Evolutionary conservation across 352 stramenopile genomes (phyloP).

Genomic region (Pythium dissotocum): DNA sequence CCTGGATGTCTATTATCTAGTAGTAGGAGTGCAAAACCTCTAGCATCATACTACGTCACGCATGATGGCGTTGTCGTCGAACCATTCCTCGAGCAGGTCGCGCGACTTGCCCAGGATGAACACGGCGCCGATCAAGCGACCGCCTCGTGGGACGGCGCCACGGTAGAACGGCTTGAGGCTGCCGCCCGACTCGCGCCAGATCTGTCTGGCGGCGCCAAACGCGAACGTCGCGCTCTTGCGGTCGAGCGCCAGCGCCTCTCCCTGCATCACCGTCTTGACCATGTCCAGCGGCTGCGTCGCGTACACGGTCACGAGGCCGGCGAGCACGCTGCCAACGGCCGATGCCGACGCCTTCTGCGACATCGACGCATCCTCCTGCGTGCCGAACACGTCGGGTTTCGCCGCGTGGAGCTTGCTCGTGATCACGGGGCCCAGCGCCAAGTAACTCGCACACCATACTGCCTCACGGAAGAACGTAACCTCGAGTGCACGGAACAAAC

Average conservation of each 20-base stretch:
- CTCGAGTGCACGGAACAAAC: constrained; percentile 62
- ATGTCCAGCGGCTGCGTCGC: constrained; percentile 83
- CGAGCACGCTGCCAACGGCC: constrained; percentile 62
- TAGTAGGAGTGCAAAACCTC: background rate
- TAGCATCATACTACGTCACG: constrained; percentile 10
- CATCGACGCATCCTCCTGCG: constrained; percentile 43
- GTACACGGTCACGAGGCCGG: constrained; percentile 72
- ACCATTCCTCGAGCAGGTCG: constrained; percentile 67
- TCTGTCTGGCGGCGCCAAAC: constrained; percentile 41
- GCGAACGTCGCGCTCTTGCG: constrained; percentile 39
- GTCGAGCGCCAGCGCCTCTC: constrained; percentile 54
- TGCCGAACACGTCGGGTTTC: constrained; percentile 57
- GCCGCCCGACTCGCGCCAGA: constrained; percentile 51
- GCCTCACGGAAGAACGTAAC: constrained; percentile 65
- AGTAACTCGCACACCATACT: constrained; percentile 77
- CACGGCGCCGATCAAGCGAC: constrained; percentile 78
- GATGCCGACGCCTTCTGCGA: constrained; percentile 69
- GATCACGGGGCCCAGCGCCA: constrained; percentile 75
- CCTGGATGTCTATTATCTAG: background rate
- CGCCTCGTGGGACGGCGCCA: constrained; percentile 68
- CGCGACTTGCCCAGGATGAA: constrained; percentile 82
- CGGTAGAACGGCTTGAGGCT: constrained; percentile 60
- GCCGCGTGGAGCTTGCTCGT: constrained; percentile 58
- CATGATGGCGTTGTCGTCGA: constrained; percentile 65
- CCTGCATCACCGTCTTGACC: constrained; percentile 86